Evolutionary conservation across 2,329 filamentous ascomycete genomes (phyloP).

Genomic region (Fusarium haematococcum): DNA sequence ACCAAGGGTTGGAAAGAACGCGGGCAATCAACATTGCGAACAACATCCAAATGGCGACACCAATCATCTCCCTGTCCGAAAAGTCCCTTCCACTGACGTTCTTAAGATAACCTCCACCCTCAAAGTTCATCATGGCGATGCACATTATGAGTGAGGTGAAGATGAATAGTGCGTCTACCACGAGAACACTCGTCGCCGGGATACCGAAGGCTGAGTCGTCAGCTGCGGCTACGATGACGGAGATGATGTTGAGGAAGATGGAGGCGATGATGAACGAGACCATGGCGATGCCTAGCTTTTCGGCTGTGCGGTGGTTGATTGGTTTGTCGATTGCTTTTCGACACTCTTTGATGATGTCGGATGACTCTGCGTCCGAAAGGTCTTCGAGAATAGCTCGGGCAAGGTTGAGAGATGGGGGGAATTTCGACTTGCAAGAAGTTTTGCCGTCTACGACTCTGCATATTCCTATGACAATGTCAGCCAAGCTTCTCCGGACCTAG

Average conservation of each 20-base stretch:
- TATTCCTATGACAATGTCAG: constrained; percentile 3
- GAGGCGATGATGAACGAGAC: constrained; percentile 25
- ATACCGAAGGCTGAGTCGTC: neutral
- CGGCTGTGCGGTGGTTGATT: constrained; percentile 17
- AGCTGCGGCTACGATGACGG: constrained; percentile 8
- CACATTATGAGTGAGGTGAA: constrained; percentile 30
- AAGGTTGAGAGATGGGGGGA: constrained; percentile 34
- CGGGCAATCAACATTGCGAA: constrained; percentile 30
- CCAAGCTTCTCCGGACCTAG: fast-evolving
- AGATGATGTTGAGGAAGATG: constrained; percentile 28
- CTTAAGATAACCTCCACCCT: constrained; percentile 29
- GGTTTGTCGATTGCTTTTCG: constrained; percentile 19
- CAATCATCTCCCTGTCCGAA: constrained; percentile 35
- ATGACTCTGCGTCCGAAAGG: neutral
- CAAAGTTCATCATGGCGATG: constrained; percentile 36
- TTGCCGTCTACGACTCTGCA: constrained; percentile 21
- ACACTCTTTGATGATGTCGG: constrained; percentile 9
- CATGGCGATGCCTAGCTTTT: constrained; percentile 17
- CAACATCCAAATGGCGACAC: constrained; percentile 31
- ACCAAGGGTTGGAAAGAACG: constrained; percentile 12
- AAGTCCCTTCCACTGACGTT: constrained; percentile 6
- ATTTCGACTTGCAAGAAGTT: constrained; percentile 14
- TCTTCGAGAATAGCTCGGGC: constrained; percentile 29
- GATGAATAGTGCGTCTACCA: constrained; percentile 27
- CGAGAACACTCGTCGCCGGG: neutral